Percentiles rank a stretch among this genome's conserved stretches.
phyloP scores from a whole-genome alignment of 441 rosid species.

The Euphorbia neoarborescens region DNA sequence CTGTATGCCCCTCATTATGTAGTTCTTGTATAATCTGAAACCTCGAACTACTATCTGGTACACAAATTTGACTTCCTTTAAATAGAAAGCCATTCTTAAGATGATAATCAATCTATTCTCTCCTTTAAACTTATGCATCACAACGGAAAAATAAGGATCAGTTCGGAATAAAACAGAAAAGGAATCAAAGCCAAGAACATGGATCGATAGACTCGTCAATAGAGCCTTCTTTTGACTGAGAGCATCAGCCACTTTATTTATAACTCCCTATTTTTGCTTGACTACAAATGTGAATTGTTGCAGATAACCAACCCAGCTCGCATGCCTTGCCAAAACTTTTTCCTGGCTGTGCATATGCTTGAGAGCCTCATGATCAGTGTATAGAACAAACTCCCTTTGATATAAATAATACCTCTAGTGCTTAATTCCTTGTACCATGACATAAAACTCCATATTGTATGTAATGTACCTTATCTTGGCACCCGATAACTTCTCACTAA shows the following conservation, averaged over 20 bases:
- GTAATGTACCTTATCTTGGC: neutral
- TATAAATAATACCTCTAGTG: neutral
- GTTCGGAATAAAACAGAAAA: neutral
- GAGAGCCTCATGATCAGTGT: neutral
- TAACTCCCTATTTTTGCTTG: neutral
- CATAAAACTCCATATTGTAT: neutral
- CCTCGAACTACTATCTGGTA: neutral
- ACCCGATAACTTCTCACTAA: neutral
- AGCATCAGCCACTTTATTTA: neutral
- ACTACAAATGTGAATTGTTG: neutral
- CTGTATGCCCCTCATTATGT: neutral
- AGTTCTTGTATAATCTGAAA: neutral
- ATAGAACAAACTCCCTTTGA: neutral
- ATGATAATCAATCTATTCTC: neutral
- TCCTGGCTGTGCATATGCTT: neutral
- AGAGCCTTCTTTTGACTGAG: neutral
- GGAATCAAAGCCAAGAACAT: neutral
- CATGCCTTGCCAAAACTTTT: neutral
- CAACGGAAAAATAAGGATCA: neutral
- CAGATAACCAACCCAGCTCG: neutral
- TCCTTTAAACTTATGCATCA: neutral
- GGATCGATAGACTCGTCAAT: fast-evolving
- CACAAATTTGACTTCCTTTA: neutral
- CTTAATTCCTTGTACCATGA: neutral
- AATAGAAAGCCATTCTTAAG: slow-evolving; percentile 4